Conservation (phyloP, 495 filamentous ascomycete species). For the Baudoinia panamericana region DNA sequence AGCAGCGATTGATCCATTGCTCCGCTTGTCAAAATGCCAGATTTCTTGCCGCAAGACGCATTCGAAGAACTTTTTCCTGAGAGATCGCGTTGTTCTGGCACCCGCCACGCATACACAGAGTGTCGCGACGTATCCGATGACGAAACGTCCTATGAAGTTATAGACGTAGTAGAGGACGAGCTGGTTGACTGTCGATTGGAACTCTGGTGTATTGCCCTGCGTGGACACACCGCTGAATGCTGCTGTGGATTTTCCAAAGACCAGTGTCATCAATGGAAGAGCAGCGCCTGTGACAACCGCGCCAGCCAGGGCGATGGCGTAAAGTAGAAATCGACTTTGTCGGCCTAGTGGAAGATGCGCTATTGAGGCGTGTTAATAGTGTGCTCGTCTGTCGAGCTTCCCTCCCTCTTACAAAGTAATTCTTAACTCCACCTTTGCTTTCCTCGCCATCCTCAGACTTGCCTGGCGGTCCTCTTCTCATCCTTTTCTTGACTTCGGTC, state of each 20-base stretch:
- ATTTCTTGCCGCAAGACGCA: slow-evolving; percentile 14
- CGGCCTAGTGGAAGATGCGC: slow-evolving; percentile 21
- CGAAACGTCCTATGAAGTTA: slow-evolving; percentile 19
- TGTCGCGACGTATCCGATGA: slow-evolving; percentile 16
- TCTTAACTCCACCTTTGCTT: slow-evolving; percentile 4
- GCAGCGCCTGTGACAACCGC: slow-evolving; percentile 13
- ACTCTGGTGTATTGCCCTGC: neutral
- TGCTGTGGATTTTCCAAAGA: slow-evolving; percentile 16
- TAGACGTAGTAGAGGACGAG: slow-evolving; percentile 23
- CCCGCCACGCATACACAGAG: slow-evolving; percentile 16
- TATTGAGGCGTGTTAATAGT: too few species aligned
- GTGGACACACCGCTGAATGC: slow-evolving; percentile 11
- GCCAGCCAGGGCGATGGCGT: slow-evolving; percentile 8
- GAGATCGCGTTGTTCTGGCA: slow-evolving; percentile 5
- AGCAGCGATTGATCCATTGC: slow-evolving; percentile 13
- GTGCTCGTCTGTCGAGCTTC: neutral
- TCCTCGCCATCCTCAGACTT: too few species aligned
- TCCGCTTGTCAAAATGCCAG: slow-evolving; percentile 10
- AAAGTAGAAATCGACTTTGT: slow-evolving; percentile 14
- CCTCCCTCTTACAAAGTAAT: slow-evolving; percentile 19
- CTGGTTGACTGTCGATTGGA: slow-evolving; percentile 3
- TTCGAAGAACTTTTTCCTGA: slow-evolving; percentile 12
- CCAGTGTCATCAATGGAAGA: slow-evolving; percentile 22
- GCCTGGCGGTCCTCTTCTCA: too few species aligned
- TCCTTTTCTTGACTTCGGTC: too few species aligned